These are phyloP conservation scores for Leccinellum albellum DNA, from an alignment of 768 basidiomycete species.

Conservation along the genomic window DNA sequence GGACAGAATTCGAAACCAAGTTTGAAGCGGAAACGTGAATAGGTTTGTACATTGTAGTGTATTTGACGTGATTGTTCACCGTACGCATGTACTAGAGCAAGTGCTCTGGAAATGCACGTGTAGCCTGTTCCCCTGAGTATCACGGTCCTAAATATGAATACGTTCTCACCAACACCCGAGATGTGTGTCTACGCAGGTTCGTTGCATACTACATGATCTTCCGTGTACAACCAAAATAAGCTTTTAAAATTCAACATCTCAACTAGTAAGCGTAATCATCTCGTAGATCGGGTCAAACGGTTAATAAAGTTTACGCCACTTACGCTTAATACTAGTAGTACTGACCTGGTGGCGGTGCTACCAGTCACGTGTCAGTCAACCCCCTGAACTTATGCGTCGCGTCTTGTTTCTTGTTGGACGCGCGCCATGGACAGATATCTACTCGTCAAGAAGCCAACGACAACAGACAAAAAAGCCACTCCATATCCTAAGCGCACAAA, in stretches of 20 bases:
- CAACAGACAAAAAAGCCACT: neutral
- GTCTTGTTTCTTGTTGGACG: neutral
- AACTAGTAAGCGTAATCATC: too few species aligned
- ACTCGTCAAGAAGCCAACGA: conserved; percentile 21
- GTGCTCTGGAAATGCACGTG: neutral
- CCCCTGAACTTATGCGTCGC: conserved; percentile 13
- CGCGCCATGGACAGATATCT: conserved; percentile 27
- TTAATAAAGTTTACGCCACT: too few species aligned
- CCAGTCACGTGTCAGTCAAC: conserved; percentile 9
- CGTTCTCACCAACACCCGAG: neutral
- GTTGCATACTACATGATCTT: neutral
- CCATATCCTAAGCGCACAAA: conserved; percentile 14
- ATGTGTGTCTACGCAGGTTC: neutral
- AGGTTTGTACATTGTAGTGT: neutral
- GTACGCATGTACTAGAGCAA: neutral
- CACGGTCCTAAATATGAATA: neutral
- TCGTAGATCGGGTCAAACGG: too few species aligned
- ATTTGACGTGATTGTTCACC: neutral
- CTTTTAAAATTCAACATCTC: neutral
- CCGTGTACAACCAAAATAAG: neutral
- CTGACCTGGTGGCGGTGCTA: neutral
- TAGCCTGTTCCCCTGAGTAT: neutral
- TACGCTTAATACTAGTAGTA: too few species aligned
- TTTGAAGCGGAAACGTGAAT: conserved; percentile 52
- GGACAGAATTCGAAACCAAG: conserved; percentile 28